Evolutionary conservation across 495 filamentous ascomycete genomes (phyloP), one percentile per base, ranked within the genome.

Genomic region (Hypoxylon fuscum): DNA sequence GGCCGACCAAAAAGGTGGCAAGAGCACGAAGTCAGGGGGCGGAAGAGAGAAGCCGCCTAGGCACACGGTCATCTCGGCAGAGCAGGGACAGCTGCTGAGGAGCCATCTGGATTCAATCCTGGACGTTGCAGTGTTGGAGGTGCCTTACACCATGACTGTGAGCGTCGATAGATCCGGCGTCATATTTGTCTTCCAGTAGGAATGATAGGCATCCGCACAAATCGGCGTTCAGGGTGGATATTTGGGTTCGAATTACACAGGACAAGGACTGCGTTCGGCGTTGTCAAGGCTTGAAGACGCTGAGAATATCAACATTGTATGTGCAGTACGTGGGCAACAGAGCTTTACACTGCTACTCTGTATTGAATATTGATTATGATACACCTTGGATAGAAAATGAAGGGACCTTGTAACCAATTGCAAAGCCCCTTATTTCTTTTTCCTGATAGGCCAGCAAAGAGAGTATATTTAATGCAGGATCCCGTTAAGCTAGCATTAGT

Each of bases 111-210:
- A 98, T 76, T 85, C 87, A 12, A 88, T 99, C 53, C 83, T 88
- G 60, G 96, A 98, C 78, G 89, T 97, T 44, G 90, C 89, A 10
- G 77, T 98, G 54, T 74, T 99, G 68, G 91, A 97, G 76, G 81
- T 83, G 54, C 96, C 96, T 43, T 96, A 96, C 74, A 88, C 92
- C 7, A 97, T 98, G 93, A 86, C 90, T 35, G 81, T 98, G 22
- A 93, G 89, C 66, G 94, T 88, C 44, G 96, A 99, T 78, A 83
- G 94, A 63, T 88, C 87, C n/a, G 96, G 96, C 3, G 87, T 94
- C 70, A 85, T 98, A 43, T 96, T 95, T 79, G 87, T 98, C 31
- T 96, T 96, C 51, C 77, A 79, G 61, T 82, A 72, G 67, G 40
- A 18, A 43, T 15, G 40, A 35, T 35, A 42, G 37, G 55, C 37